Percentiles rank a stretch among this genome's conserved stretches.
phyloP scores from a whole-genome alignment of 1,284 basidiomycete species.

The Entoloma clypeatum region DNA sequence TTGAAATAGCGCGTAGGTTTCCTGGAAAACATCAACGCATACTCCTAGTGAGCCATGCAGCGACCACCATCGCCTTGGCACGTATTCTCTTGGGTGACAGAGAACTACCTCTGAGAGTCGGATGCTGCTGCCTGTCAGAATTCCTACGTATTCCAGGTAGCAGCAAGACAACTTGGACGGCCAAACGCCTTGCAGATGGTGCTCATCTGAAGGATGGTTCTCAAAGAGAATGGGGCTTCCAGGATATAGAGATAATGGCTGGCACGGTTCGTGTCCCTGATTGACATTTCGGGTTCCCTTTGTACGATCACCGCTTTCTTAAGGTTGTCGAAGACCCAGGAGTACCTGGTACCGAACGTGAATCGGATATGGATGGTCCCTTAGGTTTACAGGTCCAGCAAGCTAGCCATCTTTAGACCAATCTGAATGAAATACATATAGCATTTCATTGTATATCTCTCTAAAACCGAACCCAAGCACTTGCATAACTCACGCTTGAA shows the following conservation, averaged over 20 bases:
- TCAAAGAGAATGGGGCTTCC: slow-evolving; percentile 77
- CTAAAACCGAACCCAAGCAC: slow-evolving; percentile 70
- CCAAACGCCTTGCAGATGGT: slow-evolving; percentile 48
- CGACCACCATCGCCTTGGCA: slow-evolving; percentile 69
- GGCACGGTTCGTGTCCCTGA: slow-evolving; percentile 31
- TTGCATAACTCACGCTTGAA: slow-evolving; percentile 95
- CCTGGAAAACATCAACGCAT: slow-evolving; percentile 44
- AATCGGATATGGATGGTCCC: slow-evolving; percentile 46
- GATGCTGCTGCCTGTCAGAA: slow-evolving; percentile 67
- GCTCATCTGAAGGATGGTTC: slow-evolving; percentile 57
- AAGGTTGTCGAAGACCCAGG: slow-evolving; percentile 64
- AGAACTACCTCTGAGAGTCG: slow-evolving; percentile 51
- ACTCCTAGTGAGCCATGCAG: slow-evolving; percentile 76
- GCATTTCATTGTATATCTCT: slow-evolving; percentile 5
- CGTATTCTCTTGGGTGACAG: slow-evolving; percentile 55
- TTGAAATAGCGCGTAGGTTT: slow-evolving; percentile 44
- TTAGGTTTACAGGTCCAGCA: slow-evolving; percentile 49
- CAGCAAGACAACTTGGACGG: slow-evolving; percentile 42
- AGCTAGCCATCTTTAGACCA: slow-evolving; percentile 35
- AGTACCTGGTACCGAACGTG: slow-evolving; percentile 52
- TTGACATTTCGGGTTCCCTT: not conserved
- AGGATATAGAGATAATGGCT: slow-evolving; percentile 54
- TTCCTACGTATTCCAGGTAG: slow-evolving; percentile 34
- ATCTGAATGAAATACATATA: not conserved
- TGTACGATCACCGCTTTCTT: slow-evolving; percentile 7